A percentile compares a stretch with the other conserved stretches of the same genome.
These are phyloP conservation scores for Tilletiopsis washingtonensis DNA, from an alignment of 1,284 basidiomycete genomes.

Conservation along the genomic window DNA sequence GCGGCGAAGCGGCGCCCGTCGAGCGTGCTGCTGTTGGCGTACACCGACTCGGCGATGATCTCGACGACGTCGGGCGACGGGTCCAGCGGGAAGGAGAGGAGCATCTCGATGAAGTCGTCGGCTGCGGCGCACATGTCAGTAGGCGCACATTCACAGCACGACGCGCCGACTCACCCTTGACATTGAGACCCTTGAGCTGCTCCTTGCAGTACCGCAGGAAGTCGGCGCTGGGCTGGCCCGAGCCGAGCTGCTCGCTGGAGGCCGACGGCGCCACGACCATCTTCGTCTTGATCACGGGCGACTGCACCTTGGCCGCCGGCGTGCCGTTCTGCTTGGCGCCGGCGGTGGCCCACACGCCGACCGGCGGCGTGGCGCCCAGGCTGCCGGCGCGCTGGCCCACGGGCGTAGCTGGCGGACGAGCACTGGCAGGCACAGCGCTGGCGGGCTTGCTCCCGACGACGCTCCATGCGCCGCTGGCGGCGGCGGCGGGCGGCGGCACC, in stretches of 20 bases:
- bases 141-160: no score
- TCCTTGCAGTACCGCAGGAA: conserved; percentile 88
- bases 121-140: conserved; percentile 7
- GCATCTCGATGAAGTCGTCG: conserved; percentile 48
- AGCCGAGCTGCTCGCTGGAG: conserved; percentile 19
- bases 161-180: conserved; percentile 62
- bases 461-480: conserved; percentile 10
- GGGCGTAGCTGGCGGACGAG: no score
- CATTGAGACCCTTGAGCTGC: conserved; percentile 70
- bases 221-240: conserved; percentile 61
- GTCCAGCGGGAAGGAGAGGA: conserved; percentile 48
- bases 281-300: not conserved
- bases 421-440: conserved; percentile 16
- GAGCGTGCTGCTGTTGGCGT: conserved; percentile 84
- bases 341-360: not conserved
- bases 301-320: not conserved
- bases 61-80: conserved; percentile 43
- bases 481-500: conserved; percentile 1
- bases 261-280: not conserved
- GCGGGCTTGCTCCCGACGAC: not conserved
- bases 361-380: not conserved
- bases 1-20: conserved; percentile 88
- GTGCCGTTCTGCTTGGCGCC: not conserved
- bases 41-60: conserved; percentile 54
- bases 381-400: not conserved